phyloP scores from a whole-genome alignment of 2,329 filamentous ascomycete genomes.

The Arthrobotrys sinensis region DNA sequence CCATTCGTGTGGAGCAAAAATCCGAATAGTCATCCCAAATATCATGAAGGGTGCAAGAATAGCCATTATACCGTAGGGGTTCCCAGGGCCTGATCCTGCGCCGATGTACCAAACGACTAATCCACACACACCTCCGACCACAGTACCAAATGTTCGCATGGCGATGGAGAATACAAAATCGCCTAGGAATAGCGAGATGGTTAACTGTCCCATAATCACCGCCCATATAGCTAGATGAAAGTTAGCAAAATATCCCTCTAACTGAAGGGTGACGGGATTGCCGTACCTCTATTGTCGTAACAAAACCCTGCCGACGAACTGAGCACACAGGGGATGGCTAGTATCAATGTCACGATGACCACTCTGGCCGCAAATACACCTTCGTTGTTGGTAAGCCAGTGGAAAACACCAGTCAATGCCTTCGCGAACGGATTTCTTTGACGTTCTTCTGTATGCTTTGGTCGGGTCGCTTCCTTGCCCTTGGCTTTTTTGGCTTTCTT shows the following conservation, averaged over 20 bases:
- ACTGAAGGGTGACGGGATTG: not conserved
- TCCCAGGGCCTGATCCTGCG: constrained; percentile 70
- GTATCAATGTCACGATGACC: constrained; percentile 70
- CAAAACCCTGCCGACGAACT: constrained; percentile 70
- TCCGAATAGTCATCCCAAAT: constrained; percentile 66
- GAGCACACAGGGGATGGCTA: constrained; percentile 68
- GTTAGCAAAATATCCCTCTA: not conserved
- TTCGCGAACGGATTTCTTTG: constrained; percentile 65
- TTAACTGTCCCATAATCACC: constrained; percentile 71
- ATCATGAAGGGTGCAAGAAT: constrained; percentile 66
- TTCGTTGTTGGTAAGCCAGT: constrained; percentile 69
- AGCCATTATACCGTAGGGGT: constrained; percentile 71
- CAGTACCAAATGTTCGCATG: constrained; percentile 68
- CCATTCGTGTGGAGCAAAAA: constrained; percentile 66
- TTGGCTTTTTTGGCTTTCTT: constrained; percentile 46
- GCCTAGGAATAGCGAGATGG: constrained; percentile 70
- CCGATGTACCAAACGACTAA: constrained; percentile 72
- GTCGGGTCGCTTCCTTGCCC: constrained; percentile 1
- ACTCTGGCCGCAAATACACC: constrained; percentile 71
- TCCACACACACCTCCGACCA: constrained; percentile 70
- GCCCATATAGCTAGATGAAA: constrained; percentile 68
- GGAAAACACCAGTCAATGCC: constrained; percentile 65
- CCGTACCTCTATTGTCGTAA: constrained; percentile 70
- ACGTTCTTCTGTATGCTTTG: constrained; percentile 38
- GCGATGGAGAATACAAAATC: constrained; percentile 71